These are phyloP conservation scores for Eucalyptus cloeziana DNA, from an alignment of 345 rosid species.

Conservation along the genomic window DNA sequence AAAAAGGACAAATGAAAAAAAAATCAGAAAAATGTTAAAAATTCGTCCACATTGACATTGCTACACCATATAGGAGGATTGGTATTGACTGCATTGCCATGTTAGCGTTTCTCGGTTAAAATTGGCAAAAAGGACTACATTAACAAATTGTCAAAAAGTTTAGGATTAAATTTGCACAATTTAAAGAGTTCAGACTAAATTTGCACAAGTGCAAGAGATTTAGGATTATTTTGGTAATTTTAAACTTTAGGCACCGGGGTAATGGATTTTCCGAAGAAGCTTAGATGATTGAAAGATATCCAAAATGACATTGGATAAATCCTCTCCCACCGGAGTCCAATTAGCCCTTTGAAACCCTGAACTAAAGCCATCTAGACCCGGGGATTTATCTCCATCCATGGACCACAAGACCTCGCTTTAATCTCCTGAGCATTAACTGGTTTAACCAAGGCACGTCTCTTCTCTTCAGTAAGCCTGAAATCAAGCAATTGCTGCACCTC, in stretches of 20 bases:
- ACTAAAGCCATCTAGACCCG: background rate
- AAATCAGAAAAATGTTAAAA: too few relatives aligned
- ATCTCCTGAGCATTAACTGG: background rate
- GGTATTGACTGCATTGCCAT: rapidly evolving
- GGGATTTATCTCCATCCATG: background rate
- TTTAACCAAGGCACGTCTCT: background rate
- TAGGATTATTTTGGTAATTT: background rate
- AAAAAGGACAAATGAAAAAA: too few relatives aligned
- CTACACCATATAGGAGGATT: rapidly evolving
- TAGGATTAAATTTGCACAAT: background rate
- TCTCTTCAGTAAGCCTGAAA: background rate
- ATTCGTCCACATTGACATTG: rapidly evolving
- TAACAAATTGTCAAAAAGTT: background rate
- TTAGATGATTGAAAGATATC: background rate
- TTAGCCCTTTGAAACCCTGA: background rate
- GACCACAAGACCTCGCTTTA: background rate
- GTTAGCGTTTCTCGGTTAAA: rapidly evolving
- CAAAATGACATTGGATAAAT: background rate
- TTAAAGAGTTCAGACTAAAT: background rate
- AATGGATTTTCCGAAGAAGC: background rate
- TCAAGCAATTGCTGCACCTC: background rate
- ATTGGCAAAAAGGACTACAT: background rate
- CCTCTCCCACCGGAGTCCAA: background rate
- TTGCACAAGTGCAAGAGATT: rapidly evolving
- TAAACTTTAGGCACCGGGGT: background rate